phyloP scores from a whole-genome alignment of 2,329 filamentous ascomycete genomes.

The Thermomyces lanuginosus region DNA sequence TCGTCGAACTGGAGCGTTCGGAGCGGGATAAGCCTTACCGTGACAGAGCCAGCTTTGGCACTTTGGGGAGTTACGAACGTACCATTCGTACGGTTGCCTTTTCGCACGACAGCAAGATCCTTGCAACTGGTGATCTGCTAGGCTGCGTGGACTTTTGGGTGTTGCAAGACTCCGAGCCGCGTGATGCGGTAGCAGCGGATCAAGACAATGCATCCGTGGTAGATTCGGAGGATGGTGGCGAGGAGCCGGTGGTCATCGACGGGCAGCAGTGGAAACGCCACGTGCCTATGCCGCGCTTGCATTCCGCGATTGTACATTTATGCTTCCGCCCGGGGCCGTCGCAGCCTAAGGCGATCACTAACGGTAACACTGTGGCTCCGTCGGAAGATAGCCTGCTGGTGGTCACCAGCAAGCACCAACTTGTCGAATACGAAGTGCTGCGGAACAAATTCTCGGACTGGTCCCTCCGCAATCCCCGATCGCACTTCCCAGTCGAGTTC shows the following conservation, averaged over 20 bases:
- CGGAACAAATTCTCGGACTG: constrained; percentile 64
- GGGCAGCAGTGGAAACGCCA: constrained; percentile 57
- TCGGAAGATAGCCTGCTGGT: constrained; percentile 38
- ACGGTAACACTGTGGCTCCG: constrained; percentile 20
- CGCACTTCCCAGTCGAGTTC: constrained; percentile 57
- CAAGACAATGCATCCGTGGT: constrained; percentile 28
- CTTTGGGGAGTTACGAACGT: constrained; percentile 59
- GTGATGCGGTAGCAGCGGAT: constrained; percentile 13
- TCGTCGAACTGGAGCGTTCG: constrained; percentile 24
- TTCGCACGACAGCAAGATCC: constrained; percentile 60
- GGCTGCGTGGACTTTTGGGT: constrained; percentile 82
- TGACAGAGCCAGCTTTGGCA: constrained; percentile 42
- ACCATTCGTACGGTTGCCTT: constrained; percentile 61
- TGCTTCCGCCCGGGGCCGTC: constrained; percentile 42
- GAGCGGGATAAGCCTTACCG: constrained; percentile 16
- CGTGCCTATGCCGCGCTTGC: constrained; percentile 51
- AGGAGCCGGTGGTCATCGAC: constrained; percentile 31
- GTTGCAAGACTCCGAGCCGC: constrained; percentile 40
- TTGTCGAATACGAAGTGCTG: constrained; percentile 67
- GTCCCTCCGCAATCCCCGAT: constrained; percentile 69
- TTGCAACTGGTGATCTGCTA: constrained; percentile 65
- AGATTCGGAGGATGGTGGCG: constrained; percentile 23
- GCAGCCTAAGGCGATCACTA: constrained; percentile 21
- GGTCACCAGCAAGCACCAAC: constrained; percentile 47
- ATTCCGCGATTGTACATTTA: constrained; percentile 47